Evolutionary conservation across 2,329 filamentous ascomycete species (phyloP), one percentile per base, ranked within the genome.

Genomic region (Pseudogymnoascus verrucosus): DNA sequence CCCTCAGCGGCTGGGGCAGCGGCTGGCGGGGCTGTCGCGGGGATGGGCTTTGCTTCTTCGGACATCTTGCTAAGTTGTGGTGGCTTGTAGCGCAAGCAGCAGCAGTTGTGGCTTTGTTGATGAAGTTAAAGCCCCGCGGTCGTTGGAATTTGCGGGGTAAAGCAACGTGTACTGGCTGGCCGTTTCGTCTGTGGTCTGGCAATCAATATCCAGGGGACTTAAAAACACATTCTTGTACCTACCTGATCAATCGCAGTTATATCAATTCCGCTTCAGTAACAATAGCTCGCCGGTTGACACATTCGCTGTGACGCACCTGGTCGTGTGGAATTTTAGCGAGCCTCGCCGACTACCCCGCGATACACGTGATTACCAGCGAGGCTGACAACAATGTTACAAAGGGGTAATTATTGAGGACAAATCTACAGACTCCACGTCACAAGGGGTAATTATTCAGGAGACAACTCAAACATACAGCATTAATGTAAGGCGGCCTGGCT

Each of bases 21-120:
- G 21, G 65, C 65, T 28, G 65, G 42, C 34, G 16, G 36, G 62
- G 62, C 37, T 19, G 26, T 21, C 34, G 7, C 21, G 23, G 26
- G 39, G 54, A 39, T 34, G 23, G 19, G 62, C 47, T 61, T 63
- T 28, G 34, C 54, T 37, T 60, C 54, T 37, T 60, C 54, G 34
- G 54, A 60, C 54, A 60, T 60, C 1, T 60, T 60, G 5, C 39
- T 42, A 42, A 21, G 39, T 21, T 23, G 16, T 21, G 8, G 40
- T 44, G 21, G 16, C 40, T 44, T 42, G 14, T n/a, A 40, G 37
- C 37, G 6, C 37, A 40, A 19, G 37, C n/a, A 36, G 34, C 26
- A 28, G 34, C 34, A 12, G 34, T 36, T 36, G 14, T 21, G 26
- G 26, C 26, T 28, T 28, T 28, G 26, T 28, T 28, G 26, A 28